phyloP scores from a whole-genome alignment of 345 rosid genomes.

The Hirschfeldia incana region DNA sequence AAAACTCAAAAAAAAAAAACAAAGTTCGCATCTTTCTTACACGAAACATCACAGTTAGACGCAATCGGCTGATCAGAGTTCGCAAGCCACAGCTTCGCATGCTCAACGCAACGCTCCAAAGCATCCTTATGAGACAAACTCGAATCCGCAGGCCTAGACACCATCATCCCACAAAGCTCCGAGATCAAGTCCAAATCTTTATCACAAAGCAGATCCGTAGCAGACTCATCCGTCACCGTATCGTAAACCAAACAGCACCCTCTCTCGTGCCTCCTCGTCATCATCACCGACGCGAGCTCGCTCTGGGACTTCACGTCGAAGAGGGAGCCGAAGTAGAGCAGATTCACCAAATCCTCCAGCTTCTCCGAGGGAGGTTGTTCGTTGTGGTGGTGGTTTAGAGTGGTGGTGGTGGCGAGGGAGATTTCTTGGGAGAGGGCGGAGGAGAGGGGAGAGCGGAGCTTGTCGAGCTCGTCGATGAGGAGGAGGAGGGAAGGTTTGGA shows the following conservation, averaged over 20 bases:
- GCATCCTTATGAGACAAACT: conserved; percentile 77
- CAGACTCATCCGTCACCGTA: conserved; percentile 83
- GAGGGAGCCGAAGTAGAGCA: conserved; percentile 75
- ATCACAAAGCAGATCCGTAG: conserved; percentile 74
- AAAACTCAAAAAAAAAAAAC: not conserved
- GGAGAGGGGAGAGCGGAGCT: conserved; percentile 69
- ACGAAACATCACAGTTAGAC: conserved; percentile 53
- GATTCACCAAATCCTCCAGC: conserved; percentile 68
- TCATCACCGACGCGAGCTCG: conserved; percentile 73
- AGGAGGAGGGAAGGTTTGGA: conserved; percentile 67
- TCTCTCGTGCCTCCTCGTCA: conserved; percentile 82
- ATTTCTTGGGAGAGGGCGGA: conserved; percentile 77
- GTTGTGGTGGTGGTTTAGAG: not conserved
- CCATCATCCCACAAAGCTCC: conserved; percentile 52
- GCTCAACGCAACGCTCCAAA: conserved; percentile 69
- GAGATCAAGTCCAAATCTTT: conserved; percentile 81
- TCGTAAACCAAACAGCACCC: conserved; percentile 91
- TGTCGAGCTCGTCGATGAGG: conserved; percentile 84
- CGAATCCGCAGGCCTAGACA: conserved; percentile 81
- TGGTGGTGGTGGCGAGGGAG: conserved; percentile 37
- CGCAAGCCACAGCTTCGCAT: conserved; percentile 73
- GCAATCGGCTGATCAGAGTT: conserved; percentile 64
- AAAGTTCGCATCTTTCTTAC: conserved; percentile 35
- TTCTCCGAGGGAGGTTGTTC: conserved; percentile 18
- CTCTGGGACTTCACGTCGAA: conserved; percentile 84